Percentiles rank a stretch among this genome's conserved stretches.
These are phyloP conservation scores for Tardiomyces blankii DNA, from an alignment of 1,139 yeast species.

Conservation along the genomic window DNA sequence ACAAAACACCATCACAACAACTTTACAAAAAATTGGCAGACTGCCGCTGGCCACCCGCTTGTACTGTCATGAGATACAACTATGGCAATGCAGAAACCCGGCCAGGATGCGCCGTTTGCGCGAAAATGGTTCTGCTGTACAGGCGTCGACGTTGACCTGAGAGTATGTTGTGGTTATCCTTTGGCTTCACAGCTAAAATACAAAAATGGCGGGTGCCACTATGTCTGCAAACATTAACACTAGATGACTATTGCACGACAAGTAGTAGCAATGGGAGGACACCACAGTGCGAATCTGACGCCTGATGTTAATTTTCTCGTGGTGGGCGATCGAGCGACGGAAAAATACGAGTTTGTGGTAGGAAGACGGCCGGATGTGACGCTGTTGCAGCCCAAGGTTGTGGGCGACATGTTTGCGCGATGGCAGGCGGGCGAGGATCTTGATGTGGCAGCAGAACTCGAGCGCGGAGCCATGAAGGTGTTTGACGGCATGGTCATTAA, in stretches of 20 bases:
- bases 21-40: too few species aligned
- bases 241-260: not conserved
- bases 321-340: constrained; percentile 57
- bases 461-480: constrained; percentile 27
- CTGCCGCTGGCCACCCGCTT: too few species aligned
- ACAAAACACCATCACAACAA: too few species aligned
- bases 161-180: not conserved
- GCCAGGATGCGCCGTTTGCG: not conserved
- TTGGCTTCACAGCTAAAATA: too few species aligned
- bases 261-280: not conserved
- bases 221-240: not conserved
- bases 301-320: constrained; percentile 33
- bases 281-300: not conserved
- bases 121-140: not conserved
- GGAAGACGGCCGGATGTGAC: constrained; percentile 47
- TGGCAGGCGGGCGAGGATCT: constrained; percentile 47
- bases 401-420: constrained; percentile 34
- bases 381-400: constrained; percentile 39
- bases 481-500: constrained; percentile 42
- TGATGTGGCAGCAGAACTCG: constrained; percentile 20
- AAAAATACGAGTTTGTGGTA: constrained; percentile 57
- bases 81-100: not conserved
- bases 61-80: too few species aligned
- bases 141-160: not conserved
- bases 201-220: too few species aligned